phyloP scores from a whole-genome alignment of 768 basidiomycete species.

The Hygrocybe punicea region DNA sequence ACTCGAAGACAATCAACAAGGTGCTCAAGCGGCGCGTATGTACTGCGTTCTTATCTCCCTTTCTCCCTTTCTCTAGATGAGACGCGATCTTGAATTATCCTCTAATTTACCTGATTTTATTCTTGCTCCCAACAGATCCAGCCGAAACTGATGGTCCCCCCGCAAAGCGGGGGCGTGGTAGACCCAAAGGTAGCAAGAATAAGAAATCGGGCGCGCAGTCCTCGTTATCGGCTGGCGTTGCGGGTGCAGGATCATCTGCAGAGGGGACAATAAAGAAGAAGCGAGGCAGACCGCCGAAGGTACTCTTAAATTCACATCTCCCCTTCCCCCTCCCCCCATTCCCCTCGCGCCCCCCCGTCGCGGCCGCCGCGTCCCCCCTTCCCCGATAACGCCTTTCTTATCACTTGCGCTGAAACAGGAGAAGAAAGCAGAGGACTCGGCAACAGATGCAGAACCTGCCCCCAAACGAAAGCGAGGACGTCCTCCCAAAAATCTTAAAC shows the following conservation, averaged over 20 bases:
- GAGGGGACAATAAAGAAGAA: constrained; percentile 45
- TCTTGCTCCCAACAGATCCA: constrained; percentile 30
- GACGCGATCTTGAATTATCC: constrained; percentile 6
- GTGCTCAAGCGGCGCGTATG: not conserved
- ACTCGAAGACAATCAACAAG: constrained; percentile 25
- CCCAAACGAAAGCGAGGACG: constrained; percentile 71
- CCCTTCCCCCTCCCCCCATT: constrained; percentile 18
- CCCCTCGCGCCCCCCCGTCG: constrained; percentile 7
- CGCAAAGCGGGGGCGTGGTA: constrained; percentile 76
- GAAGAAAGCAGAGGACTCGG: constrained; percentile 42
- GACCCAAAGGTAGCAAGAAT: constrained; percentile 87
- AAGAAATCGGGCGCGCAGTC: constrained; percentile 41
- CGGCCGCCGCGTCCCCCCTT: not conserved
- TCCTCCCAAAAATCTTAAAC: constrained; percentile 65
- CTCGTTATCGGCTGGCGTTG: constrained; percentile 8
- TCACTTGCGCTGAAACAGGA: constrained; percentile 29
- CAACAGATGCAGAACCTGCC: constrained; percentile 45
- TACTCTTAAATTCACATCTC: constrained; percentile 28
- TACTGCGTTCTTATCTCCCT: constrained; percentile 2
- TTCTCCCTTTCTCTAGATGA: constrained; percentile 1
- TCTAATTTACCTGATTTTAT: not conserved
- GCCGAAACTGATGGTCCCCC: constrained; percentile 40
- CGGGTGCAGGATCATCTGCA: constrained; percentile 35
- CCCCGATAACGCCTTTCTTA: constrained; percentile 3
- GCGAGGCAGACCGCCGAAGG: constrained; percentile 69